Evolutionary conservation across 257 asterid genomes (phyloP).

Genomic region (Oldenlandia corymbosa): DNA sequence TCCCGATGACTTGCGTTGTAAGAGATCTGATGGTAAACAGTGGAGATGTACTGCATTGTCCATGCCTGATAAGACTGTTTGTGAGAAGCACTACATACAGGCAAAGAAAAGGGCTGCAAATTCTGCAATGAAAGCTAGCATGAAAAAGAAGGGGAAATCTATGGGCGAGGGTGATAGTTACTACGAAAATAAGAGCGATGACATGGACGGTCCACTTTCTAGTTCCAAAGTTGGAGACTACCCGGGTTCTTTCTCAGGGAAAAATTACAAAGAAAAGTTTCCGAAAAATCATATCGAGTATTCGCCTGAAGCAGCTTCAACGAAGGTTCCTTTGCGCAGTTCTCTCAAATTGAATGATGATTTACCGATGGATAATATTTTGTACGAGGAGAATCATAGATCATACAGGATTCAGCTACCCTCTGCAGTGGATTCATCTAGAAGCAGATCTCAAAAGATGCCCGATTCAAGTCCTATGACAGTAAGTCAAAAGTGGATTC

Average conservation of each 20-base stretch:
- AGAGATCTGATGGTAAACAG: conserved; percentile 99
- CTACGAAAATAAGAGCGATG: conserved; percentile 93
- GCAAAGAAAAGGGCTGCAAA: conserved; percentile 99
- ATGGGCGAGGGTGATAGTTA: conserved; percentile 62
- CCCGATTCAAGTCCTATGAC: conserved; percentile 54
- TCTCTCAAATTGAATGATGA: conserved; percentile 66
- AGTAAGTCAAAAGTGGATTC: conserved; percentile 38
- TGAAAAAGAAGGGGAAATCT: conserved; percentile 74
- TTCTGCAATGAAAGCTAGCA: conserved; percentile 92
- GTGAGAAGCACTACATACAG: conserved; percentile 98
- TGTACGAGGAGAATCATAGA: conserved; percentile 58
- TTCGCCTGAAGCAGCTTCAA: conserved; percentile 71
- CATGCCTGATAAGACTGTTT: conserved; percentile 98
- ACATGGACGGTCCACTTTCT: conserved; percentile 68
- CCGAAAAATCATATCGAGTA: conserved; percentile 40
- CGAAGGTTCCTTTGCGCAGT: conserved; percentile 52
- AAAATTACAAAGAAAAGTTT: conserved; percentile 58
- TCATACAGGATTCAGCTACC: conserved; percentile 63
- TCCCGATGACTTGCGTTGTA: conserved; percentile 97
- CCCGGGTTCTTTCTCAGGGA: conserved; percentile 61
- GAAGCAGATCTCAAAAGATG: conserved; percentile 58
- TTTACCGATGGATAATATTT: conserved; percentile 52
- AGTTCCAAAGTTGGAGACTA: conserved; percentile 60
- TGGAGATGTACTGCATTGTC: conserved; percentile 99
- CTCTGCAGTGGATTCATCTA: conserved; percentile 64